phyloP scores from a whole-genome alignment of 345 rosid species.

The Raphanus raphanistrum region DNA sequence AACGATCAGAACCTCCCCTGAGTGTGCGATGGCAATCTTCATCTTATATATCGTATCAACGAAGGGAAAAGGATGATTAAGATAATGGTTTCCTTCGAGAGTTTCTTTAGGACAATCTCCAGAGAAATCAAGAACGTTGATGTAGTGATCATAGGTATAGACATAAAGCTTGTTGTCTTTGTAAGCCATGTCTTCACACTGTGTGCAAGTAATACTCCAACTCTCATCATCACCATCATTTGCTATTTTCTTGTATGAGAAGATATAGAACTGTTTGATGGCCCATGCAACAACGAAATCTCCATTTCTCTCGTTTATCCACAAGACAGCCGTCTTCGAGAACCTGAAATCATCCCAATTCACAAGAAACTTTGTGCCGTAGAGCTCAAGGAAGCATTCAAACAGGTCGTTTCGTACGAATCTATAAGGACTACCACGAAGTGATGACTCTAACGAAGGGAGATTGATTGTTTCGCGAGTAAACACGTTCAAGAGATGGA shows the following conservation, averaged over 20 bases:
- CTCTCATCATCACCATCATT: background rate
- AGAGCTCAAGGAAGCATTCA: slow-evolving; percentile 21
- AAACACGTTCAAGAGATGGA: slow-evolving; percentile 17
- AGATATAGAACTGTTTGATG: slow-evolving; percentile 10
- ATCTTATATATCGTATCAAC: background rate
- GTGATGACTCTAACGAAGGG: slow-evolving; percentile 8
- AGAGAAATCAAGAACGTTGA: slow-evolving; percentile 12
- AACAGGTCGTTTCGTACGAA: background rate
- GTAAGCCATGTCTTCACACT: slow-evolving; percentile 27
- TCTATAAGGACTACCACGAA: slow-evolving; percentile 3
- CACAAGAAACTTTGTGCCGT: slow-evolving; percentile 22
- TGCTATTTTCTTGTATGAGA: slow-evolving; percentile 15
- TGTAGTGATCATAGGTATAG: slow-evolving; percentile 9
- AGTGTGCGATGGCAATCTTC: background rate
- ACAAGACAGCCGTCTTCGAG: background rate
- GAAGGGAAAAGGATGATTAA: slow-evolving; percentile 11
- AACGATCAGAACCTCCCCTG: slow-evolving; percentile 23
- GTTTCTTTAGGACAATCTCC: slow-evolving; percentile 1
- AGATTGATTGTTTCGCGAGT: slow-evolving; percentile 7
- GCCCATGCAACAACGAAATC: slow-evolving; percentile 11
- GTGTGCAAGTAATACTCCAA: slow-evolving; percentile 25
- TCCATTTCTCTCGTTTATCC: slow-evolving; percentile 26
- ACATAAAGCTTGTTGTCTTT: slow-evolving; percentile 29
- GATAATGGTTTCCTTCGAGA: slow-evolving; percentile 10
- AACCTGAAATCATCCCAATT: slow-evolving; percentile 12